Conservation (phyloP, 2,329 filamentous ascomycete genomes). For the Claviceps pazoutovae region DNA sequence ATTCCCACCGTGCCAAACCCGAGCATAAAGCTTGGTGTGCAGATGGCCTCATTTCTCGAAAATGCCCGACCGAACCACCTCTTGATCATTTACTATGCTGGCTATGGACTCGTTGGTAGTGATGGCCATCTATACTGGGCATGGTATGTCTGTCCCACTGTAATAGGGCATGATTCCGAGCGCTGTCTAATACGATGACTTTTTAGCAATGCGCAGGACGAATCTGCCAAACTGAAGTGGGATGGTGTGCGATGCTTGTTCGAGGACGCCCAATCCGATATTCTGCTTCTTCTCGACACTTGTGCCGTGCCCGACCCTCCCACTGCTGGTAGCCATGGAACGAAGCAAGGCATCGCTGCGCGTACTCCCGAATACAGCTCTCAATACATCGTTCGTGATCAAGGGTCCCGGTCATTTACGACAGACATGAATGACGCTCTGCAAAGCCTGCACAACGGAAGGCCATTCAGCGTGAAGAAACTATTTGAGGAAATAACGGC, state of each 20-base stretch:
- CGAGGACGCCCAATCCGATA: constrained; percentile 49
- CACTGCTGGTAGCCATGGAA: constrained; percentile 36
- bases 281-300: constrained; percentile 48
- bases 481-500: constrained; percentile 42
- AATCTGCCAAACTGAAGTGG: constrained; percentile 50
- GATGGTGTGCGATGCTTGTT: constrained; percentile 47
- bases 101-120: constrained; percentile 42
- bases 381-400: constrained; percentile 30
- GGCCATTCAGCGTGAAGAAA: constrained; percentile 41
- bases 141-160: constrained; percentile 36
- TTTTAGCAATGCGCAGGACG: constrained; percentile 39
- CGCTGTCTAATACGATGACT: constrained; percentile 20
- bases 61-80: constrained; percentile 43
- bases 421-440: constrained; percentile 42
- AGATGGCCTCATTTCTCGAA: constrained; percentile 46
- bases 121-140: constrained; percentile 54
- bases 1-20: constrained; percentile 47
- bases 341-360: constrained; percentile 51
- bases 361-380: constrained; percentile 35
- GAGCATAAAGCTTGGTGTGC: constrained; percentile 46
- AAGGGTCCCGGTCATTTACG: constrained; percentile 42
- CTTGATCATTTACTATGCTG: constrained; percentile 51
- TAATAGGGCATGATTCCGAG: background rate
- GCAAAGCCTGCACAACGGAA: constrained; percentile 34
- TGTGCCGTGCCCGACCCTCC: constrained; percentile 40